Base-by-base conservation (phyloP, 257 asterid genomes). In the Ballota nigra region DNA sequence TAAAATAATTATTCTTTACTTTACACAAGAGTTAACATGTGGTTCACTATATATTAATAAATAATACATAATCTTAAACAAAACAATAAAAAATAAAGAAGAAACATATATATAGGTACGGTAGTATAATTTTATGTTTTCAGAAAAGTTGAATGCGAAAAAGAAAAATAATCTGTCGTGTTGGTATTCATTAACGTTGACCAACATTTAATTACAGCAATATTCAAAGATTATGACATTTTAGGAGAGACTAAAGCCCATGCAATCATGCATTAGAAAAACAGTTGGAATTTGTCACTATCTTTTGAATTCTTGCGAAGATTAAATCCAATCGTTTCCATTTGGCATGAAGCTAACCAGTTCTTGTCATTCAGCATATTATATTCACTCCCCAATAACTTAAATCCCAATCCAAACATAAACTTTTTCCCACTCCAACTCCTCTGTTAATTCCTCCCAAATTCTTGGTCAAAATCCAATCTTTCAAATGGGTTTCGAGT, bases 401-500 rank as follows among this genome's bases (percentile, higher is more conserved):
- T 49, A 65, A 75, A 71, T 41, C 10, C 22, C 59, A 45, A 8
- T n/a, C 15, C 20, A 43, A 24, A 0, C 66, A 7, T 69, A 1
- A 59, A 15, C 66, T 31, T 1, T 40, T 45, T 13, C 71, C 1
- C 56, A 24, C 53, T 49, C 59, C 40, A 43, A 70, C 9, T 12
- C 31, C 59, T 13, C 71, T 8, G n/a, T 15, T 12, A 43, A 10
- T 36, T 7, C 24, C 68, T 22, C 60, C n/a, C 56, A 26, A 11
- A 11, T 43, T 18, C 15, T 45, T 28, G 16, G 36, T 6, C 61
- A 56, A 58, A 66, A 66, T 41, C 45, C 40, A 20, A 36, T 43
- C 56, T 59, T 29, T 28, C 45, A 6, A 4, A 80, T 80, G 84
- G 84, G 79, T 70, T 47, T 59, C 13, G 56, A 55, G 26, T 76